These are phyloP conservation scores for Arthrobotrys sinensis DNA, from an alignment of 2,329 filamentous ascomycete genomes.

Conservation along the genomic window DNA sequence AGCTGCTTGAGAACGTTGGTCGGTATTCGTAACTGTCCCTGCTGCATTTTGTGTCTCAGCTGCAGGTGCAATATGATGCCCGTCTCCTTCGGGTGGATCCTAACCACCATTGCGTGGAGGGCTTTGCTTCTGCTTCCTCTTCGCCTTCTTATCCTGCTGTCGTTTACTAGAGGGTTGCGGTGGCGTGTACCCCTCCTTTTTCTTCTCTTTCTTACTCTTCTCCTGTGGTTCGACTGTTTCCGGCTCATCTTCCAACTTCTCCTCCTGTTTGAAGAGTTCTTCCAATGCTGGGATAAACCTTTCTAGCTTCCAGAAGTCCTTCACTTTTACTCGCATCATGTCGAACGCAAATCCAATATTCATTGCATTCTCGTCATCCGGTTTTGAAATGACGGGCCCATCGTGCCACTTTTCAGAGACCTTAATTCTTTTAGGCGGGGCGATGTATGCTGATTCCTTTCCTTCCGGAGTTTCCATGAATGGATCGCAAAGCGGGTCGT, in stretches of 20 bases:
- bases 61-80: conserved; percentile 62
- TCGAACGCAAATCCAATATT: conserved; percentile 83
- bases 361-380: conserved; percentile 68
- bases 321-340: conserved; percentile 80
- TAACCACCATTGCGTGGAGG: conserved; percentile 6
- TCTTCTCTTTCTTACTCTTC: conserved; percentile 45
- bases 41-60: conserved; percentile 36
- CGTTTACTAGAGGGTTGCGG: conserved; percentile 28
- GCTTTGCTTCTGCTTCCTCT: conserved; percentile 14
- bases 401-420: conserved; percentile 18
- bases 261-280: conserved; percentile 72
- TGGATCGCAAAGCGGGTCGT: conserved; percentile 62
- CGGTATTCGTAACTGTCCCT: neutral
- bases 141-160: conserved; percentile 12
- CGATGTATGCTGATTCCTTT: conserved; percentile 14
- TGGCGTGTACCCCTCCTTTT: conserved; percentile 19
- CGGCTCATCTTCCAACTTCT: conserved; percentile 62
- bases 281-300: conserved; percentile 75
- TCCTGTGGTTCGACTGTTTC: conserved; percentile 57
- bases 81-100: conserved; percentile 61
- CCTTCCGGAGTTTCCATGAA: conserved; percentile 62
- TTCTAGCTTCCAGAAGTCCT: conserved; percentile 78
- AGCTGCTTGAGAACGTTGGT: neutral
- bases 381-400: conserved; percentile 45
- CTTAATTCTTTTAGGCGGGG: conserved; percentile 9